These are phyloP conservation scores for Syncephalastrum monosporum DNA, from an alignment of 371 early-diverging fungal genomes.

Conservation along the genomic window DNA sequence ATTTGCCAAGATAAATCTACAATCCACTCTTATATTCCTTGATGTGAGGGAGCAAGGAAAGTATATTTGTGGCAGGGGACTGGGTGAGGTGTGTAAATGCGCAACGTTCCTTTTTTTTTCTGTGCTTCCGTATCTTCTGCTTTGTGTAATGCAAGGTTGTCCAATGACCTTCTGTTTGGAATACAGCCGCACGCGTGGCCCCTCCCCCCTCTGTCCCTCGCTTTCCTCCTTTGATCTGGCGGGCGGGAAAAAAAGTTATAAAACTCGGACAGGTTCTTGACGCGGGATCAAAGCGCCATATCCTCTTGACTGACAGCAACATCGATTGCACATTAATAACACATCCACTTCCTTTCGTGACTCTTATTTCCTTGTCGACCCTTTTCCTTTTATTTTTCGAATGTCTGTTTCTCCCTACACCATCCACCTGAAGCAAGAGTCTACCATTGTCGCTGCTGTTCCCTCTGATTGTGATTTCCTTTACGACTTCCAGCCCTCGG, in stretches of 20 bases:
- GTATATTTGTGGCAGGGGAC: too few relatives aligned
- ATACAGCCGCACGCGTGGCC: slow-evolving; percentile 8
- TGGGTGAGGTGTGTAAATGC: too few relatives aligned
- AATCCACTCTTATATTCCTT: too few relatives aligned
- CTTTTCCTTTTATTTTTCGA: slow-evolving; percentile 2
- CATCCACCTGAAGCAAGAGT: slow-evolving; percentile 3
- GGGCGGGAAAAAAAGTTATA: slow-evolving; percentile 4
- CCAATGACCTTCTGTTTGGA: slow-evolving; percentile 7
- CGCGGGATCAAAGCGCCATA: not conserved
- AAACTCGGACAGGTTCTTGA: not conserved
- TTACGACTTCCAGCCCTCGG: too few relatives aligned
- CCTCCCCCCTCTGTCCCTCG: too few relatives aligned
- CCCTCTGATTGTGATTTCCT: slow-evolving; percentile 6
- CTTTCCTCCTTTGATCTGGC: slow-evolving; percentile 2
- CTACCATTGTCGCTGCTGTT: slow-evolving; percentile 3
- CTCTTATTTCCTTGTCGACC: not conserved
- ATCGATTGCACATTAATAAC: not conserved
- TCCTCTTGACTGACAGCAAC: not conserved
- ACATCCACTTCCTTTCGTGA: slow-evolving; percentile 1
- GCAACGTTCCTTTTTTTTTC: too few relatives aligned
- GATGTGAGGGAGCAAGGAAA: too few relatives aligned
- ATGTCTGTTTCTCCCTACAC: slow-evolving; percentile 8
- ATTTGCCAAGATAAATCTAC: too few relatives aligned
- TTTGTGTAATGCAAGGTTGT: too few relatives aligned
- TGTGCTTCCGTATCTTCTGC: too few relatives aligned